Conservation (phyloP, 495 filamentous ascomycete genomes). For the Margaritispora aquatica region DNA sequence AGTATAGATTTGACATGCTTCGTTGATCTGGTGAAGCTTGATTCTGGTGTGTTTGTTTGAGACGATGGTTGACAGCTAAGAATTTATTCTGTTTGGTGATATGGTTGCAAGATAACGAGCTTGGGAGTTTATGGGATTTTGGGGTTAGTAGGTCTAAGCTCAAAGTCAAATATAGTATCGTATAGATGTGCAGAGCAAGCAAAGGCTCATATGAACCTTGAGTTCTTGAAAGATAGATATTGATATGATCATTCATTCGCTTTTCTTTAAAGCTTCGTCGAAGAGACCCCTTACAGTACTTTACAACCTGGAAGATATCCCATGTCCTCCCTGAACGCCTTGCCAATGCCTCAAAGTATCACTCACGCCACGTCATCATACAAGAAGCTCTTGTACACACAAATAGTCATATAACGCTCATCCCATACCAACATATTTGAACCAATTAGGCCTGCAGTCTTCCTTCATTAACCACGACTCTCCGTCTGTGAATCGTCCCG, state of each 20-base stretch:
- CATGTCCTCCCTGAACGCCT: conserved; percentile 13
- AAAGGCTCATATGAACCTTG: neutral
- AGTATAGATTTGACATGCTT: too few relatives aligned
- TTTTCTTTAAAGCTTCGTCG: neutral
- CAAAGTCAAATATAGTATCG: too few relatives aligned
- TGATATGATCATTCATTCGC: neutral
- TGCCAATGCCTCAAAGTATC: conserved; percentile 7
- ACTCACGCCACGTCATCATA: neutral
- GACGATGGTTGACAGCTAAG: too few relatives aligned
- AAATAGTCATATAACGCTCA: conserved; percentile 29
- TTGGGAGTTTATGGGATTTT: neutral
- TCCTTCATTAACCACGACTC: conserved; percentile 78
- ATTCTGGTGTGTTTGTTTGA: too few relatives aligned
- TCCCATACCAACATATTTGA: conserved; percentile 84
- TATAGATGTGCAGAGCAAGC: too few relatives aligned
- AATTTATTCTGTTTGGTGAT: too few relatives aligned
- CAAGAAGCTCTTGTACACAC: neutral
- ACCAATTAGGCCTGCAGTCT: conserved; percentile 95
- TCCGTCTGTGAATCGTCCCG: conserved; percentile 83
- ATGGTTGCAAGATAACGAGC: too few relatives aligned
- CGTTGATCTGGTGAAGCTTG: too few relatives aligned
- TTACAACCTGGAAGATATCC: conserved; percentile 9
- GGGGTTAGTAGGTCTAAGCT: too few relatives aligned
- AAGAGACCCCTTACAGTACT: conserved; percentile 5
- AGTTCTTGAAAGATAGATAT: neutral